A percentile compares a stretch with the other conserved stretches of the same genome.
phyloP scores from a whole-genome alignment of 345 rosid species.

The Populus tremula region DNA sequence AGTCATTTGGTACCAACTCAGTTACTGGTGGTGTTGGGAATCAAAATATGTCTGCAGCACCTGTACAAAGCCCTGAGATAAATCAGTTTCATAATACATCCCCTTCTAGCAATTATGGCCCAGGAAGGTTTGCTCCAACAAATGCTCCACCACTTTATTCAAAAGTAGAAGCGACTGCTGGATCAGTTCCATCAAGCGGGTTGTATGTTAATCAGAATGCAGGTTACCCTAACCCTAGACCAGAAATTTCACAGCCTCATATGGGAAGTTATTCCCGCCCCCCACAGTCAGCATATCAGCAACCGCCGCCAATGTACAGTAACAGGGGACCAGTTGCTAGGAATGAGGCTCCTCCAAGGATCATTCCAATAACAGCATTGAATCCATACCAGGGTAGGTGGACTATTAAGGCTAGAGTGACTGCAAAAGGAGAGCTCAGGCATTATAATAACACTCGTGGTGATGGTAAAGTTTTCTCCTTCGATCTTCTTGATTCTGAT shows the following conservation, averaged over 20 bases:
- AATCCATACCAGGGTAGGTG: constrained; percentile 90
- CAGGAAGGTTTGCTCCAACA: constrained; percentile 37
- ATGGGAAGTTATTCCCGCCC: constrained; percentile 27
- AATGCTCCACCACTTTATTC: constrained; percentile 30
- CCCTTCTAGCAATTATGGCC: constrained; percentile 29
- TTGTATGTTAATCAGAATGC: constrained; percentile 31
- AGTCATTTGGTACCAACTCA: constrained; percentile 27
- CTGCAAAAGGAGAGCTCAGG: constrained; percentile 69
- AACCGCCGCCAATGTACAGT: constrained; percentile 50
- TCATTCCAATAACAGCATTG: constrained; percentile 72
- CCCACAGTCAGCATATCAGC: constrained; percentile 47
- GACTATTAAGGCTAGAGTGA: constrained; percentile 92
- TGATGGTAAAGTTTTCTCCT: constrained; percentile 84
- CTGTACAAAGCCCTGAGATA: constrained; percentile 36
- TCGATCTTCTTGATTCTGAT: constrained; percentile 83
- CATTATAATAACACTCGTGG: constrained; percentile 75
- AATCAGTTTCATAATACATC: constrained; percentile 29
- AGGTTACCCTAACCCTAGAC: constrained; percentile 39
- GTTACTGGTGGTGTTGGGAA: constrained; percentile 24
- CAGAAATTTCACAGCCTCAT: constrained; percentile 41
- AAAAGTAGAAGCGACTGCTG: constrained; percentile 38
- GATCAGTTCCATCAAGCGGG: constrained; percentile 32
- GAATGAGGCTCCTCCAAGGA: constrained; percentile 67
- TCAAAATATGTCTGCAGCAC: constrained; percentile 29
- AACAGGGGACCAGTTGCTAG: constrained; percentile 71